phyloP scores from a whole-genome alignment of 805 yeast species.

The Saccharomycopsis javanensis region DNA sequence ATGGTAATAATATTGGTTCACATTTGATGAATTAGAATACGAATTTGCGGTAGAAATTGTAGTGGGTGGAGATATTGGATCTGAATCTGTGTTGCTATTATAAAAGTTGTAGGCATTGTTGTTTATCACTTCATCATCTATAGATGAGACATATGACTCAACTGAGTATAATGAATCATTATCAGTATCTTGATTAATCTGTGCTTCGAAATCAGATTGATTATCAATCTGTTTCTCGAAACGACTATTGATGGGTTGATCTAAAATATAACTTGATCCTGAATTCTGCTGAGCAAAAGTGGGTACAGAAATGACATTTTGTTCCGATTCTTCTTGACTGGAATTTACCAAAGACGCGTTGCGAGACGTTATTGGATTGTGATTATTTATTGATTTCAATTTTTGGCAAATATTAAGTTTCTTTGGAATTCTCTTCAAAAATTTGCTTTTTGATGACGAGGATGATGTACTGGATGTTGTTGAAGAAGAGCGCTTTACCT shows the following conservation, averaged over 20 bases:
- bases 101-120: constrained; percentile 15
- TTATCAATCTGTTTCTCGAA: too few species aligned
- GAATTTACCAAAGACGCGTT: too few species aligned
- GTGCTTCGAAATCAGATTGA: too few species aligned
- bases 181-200: background rate
- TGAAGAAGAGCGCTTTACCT: constrained; percentile 4
- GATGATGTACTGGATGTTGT: background rate
- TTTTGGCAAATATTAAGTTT: background rate
- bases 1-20: background rate
- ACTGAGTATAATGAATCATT: background rate
- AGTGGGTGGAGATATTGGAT: background rate
- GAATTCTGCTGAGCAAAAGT: too few species aligned
- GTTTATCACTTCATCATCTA: constrained; percentile 11
- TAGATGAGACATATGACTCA: constrained; percentile 16
- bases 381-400: background rate
- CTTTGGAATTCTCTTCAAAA: background rate
- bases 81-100: background rate
- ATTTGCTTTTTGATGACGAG: background rate
- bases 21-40: background rate
- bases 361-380: too few species aligned
- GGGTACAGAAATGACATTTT: too few species aligned
- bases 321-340: too few species aligned
- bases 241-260: too few species aligned
- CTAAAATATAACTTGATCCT: too few species aligned
- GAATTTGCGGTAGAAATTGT: background rate